These are phyloP conservation scores for Periconia sp. DNA, from an alignment of 2,329 filamentous ascomycete species.

Conservation along the genomic window DNA sequence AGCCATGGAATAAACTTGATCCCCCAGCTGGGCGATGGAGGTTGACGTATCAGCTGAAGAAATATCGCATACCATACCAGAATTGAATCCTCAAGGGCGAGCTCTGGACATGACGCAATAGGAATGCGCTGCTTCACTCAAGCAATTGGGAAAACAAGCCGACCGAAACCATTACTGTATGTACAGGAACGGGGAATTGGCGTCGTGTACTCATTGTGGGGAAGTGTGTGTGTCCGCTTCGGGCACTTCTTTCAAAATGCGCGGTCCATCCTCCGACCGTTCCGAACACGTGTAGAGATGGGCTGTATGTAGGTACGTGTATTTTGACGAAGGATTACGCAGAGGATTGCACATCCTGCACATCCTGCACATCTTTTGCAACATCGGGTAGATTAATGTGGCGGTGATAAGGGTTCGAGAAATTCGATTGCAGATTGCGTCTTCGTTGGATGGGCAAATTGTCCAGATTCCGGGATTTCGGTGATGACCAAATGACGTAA, in stretches of 20 bases:
- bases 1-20: slow-evolving; percentile 11
- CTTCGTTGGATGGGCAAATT: slow-evolving; percentile 1
- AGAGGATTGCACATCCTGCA: background rate
- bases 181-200: background rate
- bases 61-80: background rate
- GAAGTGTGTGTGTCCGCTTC: background rate
- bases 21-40: background rate
- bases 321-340: background rate
- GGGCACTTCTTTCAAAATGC: background rate
- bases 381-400: background rate
- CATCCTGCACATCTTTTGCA: background rate
- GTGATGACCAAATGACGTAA: slow-evolving; percentile 13
- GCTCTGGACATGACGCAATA: background rate
- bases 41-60: background rate
- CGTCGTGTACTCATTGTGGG: background rate
- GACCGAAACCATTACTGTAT: background rate
- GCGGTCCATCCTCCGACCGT: background rate
- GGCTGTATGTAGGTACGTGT: no score
- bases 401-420: background rate
- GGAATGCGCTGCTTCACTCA: background rate
- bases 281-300: background rate
- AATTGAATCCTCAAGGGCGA: background rate
- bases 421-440: background rate
- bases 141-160: background rate
- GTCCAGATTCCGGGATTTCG: slow-evolving; percentile 5